Conservation (phyloP, 805 yeast species). For the Diddensiella transvaalensis region DNA sequence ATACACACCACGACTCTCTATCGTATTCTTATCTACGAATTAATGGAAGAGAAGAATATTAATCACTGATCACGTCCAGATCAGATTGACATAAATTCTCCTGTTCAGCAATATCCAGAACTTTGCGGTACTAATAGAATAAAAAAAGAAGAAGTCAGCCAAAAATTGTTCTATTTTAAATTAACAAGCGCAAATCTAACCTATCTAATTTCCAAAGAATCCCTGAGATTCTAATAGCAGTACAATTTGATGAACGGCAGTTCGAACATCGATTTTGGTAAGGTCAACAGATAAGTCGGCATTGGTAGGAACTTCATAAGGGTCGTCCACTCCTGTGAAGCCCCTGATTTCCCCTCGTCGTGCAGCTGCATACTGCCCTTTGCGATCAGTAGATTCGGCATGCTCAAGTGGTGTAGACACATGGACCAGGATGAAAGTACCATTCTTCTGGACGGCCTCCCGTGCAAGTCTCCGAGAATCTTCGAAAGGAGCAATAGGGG, state of each 20-base stretch:
- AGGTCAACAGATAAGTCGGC: conserved; percentile 59
- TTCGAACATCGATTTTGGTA: conserved; percentile 53
- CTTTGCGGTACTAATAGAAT: too few relatives aligned
- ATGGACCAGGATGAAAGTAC: conserved; percentile 50
- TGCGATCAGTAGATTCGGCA: conserved; percentile 46
- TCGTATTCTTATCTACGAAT: too few relatives aligned
- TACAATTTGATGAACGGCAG: conserved; percentile 72
- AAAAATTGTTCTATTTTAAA: too few relatives aligned
- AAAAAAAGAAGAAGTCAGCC: too few relatives aligned
- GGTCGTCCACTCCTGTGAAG: conserved; percentile 44
- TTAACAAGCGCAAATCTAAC: neutral
- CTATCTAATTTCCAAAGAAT: conserved; percentile 49
- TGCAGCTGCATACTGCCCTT: conserved; percentile 46
- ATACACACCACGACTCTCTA: too few relatives aligned
- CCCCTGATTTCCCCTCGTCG: conserved; percentile 46
- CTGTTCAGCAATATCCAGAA: too few relatives aligned
- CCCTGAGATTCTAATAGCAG: conserved; percentile 77
- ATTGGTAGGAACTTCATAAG: conserved; percentile 46
- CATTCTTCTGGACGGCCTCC: conserved; percentile 44
- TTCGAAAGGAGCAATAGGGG: conserved; percentile 48
- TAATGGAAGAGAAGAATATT: too few relatives aligned
- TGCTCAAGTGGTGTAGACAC: conserved; percentile 48
- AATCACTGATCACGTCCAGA: too few relatives aligned
- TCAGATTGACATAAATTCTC: too few relatives aligned
- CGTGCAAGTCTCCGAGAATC: conserved; percentile 43